phyloP scores from a whole-genome alignment of 73 alveolate genomes.

The Effrenium voratum region DNA sequence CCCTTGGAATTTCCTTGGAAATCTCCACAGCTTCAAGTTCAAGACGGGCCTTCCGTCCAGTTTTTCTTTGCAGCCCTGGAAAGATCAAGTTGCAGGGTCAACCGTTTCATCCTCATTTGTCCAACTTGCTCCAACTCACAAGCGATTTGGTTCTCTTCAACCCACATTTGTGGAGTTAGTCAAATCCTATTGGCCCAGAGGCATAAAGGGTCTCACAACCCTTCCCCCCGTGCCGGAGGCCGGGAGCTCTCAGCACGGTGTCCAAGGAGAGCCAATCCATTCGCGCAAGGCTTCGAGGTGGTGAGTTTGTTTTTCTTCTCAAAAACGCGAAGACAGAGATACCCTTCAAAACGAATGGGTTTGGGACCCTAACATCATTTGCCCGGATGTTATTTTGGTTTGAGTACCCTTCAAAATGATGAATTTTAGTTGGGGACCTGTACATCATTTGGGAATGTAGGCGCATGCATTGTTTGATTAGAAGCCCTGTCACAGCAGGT shows the following conservation, averaged over 20 bases:
- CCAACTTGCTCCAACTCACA: background rate
- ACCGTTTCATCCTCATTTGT: background rate
- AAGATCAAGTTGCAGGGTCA: background rate
- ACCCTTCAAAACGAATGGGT: too few species aligned
- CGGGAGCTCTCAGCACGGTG: conserved; percentile 62
- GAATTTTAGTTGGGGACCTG: too few species aligned
- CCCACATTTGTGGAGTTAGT: background rate
- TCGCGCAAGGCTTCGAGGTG: too few species aligned
- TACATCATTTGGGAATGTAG: too few species aligned
- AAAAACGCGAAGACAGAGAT: too few species aligned
- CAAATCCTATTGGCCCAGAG: background rate
- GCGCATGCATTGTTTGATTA: too few species aligned
- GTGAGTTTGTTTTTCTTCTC: too few species aligned
- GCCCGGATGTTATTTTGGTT: too few species aligned
- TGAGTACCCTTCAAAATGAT: too few species aligned
- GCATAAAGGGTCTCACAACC: background rate
- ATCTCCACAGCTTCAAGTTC: background rate
- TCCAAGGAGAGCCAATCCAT: conserved; percentile 55
- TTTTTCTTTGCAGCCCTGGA: background rate
- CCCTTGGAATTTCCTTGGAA: background rate
- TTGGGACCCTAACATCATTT: too few species aligned
- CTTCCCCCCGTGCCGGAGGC: background rate
- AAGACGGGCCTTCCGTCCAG: background rate
- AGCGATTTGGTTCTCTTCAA: background rate
- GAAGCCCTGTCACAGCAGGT: too few species aligned